Evolutionary conservation across 2,329 filamentous ascomycete species (phyloP).

Genomic region (Chaetomium sp.): DNA sequence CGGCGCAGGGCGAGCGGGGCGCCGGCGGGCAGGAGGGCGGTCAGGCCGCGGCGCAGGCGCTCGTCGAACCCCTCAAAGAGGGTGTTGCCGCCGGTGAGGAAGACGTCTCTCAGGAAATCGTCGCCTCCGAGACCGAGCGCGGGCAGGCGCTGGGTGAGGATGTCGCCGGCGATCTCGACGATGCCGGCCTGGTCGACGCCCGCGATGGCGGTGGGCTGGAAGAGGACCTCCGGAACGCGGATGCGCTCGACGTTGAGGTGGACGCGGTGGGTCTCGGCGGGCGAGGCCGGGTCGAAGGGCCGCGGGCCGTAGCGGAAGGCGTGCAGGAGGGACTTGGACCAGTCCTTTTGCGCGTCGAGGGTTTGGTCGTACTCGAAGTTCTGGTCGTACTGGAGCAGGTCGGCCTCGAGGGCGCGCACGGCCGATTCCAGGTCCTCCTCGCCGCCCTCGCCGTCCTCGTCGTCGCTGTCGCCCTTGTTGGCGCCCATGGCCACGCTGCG

Average conservation of each 20-base stretch:
- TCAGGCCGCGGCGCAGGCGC: slow-evolving; percentile 71
- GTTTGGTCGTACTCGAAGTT: slow-evolving; percentile 91
- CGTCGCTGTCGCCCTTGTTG: slow-evolving; percentile 70
- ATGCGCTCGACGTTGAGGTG: slow-evolving; percentile 97
- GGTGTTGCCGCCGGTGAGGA: slow-evolving; percentile 91
- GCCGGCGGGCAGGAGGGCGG: slow-evolving; percentile 70
- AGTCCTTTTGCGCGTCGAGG: slow-evolving; percentile 88
- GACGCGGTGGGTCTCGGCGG: slow-evolving; percentile 80
- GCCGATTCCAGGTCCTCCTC: slow-evolving; percentile 79
- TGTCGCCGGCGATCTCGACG: slow-evolving; percentile 87
- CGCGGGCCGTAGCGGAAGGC: slow-evolving; percentile 87
- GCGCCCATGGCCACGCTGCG: slow-evolving; percentile 86
- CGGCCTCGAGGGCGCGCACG: slow-evolving; percentile 77
- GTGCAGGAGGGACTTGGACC: slow-evolving; percentile 89
- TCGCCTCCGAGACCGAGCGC: slow-evolving; percentile 54
- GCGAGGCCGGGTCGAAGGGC: slow-evolving; percentile 78
- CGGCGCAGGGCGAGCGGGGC: slow-evolving; percentile 69
- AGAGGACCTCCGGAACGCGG: slow-evolving; percentile 88
- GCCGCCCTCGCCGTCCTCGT: slow-evolving; percentile 89
- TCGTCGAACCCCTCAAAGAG: slow-evolving; percentile 87
- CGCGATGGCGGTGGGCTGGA: slow-evolving; percentile 82
- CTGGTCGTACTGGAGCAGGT: slow-evolving; percentile 83
- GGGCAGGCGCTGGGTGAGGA: slow-evolving; percentile 78
- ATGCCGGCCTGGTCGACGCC: slow-evolving; percentile 92
- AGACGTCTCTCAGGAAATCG: slow-evolving; percentile 80